phyloP scores from a whole-genome alignment of 768 basidiomycete genomes.

The Suillus placidus region DNA sequence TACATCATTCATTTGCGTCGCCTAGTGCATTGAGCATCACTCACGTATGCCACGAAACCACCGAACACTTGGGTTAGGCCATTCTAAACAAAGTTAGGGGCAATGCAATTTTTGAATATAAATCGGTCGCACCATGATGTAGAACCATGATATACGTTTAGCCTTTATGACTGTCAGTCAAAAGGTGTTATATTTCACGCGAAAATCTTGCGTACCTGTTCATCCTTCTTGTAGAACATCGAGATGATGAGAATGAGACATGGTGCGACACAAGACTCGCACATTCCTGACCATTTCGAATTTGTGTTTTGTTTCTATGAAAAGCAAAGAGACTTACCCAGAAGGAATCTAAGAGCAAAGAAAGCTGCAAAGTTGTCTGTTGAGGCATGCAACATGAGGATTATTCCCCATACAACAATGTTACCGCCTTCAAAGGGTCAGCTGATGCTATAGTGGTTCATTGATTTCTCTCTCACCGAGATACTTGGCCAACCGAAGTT shows the following conservation, averaged over 20 bases:
- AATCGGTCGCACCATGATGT: conserved; percentile 53
- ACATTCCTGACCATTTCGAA: conserved; percentile 51
- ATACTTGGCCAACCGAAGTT: conserved; percentile 60
- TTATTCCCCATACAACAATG: conserved; percentile 59
- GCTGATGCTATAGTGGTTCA: neutral
- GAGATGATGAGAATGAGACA: conserved; percentile 63
- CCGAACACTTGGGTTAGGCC: conserved; percentile 62
- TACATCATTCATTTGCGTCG: neutral
- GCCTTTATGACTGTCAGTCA: conserved; percentile 39
- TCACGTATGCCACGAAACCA: conserved; percentile 63
- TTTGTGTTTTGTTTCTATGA: neutral
- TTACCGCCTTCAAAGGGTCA: conserved; percentile 45
- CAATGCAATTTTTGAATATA: neutral
- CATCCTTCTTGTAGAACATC: conserved; percentile 72
- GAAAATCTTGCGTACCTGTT: conserved; percentile 43
- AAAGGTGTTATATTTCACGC: neutral
- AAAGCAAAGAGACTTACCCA: conserved; percentile 42
- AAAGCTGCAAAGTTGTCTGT: conserved; percentile 61
- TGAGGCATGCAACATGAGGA: conserved; percentile 63
- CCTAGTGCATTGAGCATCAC: conserved; percentile 14
- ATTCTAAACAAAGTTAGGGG: conserved; percentile 41
- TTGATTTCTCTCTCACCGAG: conserved; percentile 42
- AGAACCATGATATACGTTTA: conserved; percentile 64
- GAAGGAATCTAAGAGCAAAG: conserved; percentile 61
- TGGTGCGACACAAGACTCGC: conserved; percentile 66